phyloP scores from a whole-genome alignment of 2,329 filamentous ascomycete species.

The Sordariomycetes sp. region DNA sequence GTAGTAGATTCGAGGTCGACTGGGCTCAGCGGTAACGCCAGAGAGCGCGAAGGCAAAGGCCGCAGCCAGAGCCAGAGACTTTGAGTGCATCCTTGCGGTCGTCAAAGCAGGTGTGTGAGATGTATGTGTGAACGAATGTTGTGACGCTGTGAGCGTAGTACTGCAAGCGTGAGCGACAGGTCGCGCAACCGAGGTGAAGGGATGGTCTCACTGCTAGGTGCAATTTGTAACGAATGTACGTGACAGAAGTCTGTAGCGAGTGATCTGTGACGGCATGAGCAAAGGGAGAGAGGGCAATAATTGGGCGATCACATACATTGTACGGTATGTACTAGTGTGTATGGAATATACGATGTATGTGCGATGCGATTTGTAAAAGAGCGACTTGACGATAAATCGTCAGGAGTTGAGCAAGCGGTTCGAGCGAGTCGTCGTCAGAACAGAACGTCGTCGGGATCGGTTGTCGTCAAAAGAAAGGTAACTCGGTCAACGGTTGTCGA shows the following conservation, averaged over 20 bases:
- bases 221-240: slow-evolving; percentile 7
- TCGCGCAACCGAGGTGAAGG: background rate
- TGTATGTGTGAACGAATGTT: slow-evolving; percentile 11
- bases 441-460: slow-evolving; percentile 1
- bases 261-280: background rate
- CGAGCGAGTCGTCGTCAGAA: background rate
- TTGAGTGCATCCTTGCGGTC: slow-evolving; percentile 36
- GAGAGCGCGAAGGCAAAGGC: slow-evolving; percentile 38
- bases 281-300: no score
- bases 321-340: background rate
- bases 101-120: slow-evolving; percentile 4
- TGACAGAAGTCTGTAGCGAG: slow-evolving; percentile 1
- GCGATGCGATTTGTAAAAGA: slow-evolving; percentile 23
- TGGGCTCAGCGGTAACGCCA: slow-evolving; percentile 30
- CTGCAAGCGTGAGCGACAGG: slow-evolving; percentile 33
- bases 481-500: slow-evolving; percentile 3
- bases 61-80: slow-evolving; percentile 35
- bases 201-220: background rate
- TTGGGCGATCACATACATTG: background rate
- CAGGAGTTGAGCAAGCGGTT: slow-evolving; percentile 12
- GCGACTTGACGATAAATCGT: slow-evolving; percentile 38
- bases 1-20: slow-evolving; percentile 46
- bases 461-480: background rate
- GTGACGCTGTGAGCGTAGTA: background rate
- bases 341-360: slow-evolving; percentile 6